Conservation (phyloP, 2,329 filamentous ascomycete genomes). For the Diplodia sapinea region DNA sequence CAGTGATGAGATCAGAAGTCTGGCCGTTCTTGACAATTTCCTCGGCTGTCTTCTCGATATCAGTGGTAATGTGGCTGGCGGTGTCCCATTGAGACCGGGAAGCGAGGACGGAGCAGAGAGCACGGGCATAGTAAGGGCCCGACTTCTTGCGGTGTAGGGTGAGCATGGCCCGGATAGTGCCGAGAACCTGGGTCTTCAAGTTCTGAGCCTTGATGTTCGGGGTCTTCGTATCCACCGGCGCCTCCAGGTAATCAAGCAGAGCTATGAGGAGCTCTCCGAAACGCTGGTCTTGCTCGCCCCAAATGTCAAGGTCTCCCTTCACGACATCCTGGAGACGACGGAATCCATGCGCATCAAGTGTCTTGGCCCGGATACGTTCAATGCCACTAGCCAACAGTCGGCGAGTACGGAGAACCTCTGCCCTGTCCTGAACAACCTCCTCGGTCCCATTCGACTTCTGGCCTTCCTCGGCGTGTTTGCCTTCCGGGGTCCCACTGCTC, state of each 20-base stretch:
- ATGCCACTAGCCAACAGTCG: slow-evolving; percentile 77
- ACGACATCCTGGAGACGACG: slow-evolving; percentile 77
- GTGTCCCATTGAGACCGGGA: slow-evolving; percentile 71
- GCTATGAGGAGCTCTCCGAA: slow-evolving; percentile 71
- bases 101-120: slow-evolving; percentile 69
- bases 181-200: slow-evolving; percentile 74
- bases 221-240: slow-evolving; percentile 56
- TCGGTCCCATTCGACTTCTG: slow-evolving; percentile 30
- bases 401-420: slow-evolving; percentile 52
- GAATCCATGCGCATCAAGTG: slow-evolving; percentile 82
- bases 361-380: slow-evolving; percentile 70
- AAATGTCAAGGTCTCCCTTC: slow-evolving; percentile 67
- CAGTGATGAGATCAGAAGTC: slow-evolving; percentile 57
- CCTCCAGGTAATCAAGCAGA: slow-evolving; percentile 74
- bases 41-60: slow-evolving; percentile 74
- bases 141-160: slow-evolving; percentile 52
- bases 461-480: slow-evolving; percentile 39
- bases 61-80: slow-evolving; percentile 73
- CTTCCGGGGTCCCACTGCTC: slow-evolving; percentile 40
- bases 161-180: slow-evolving; percentile 74
- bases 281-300: slow-evolving; percentile 70
- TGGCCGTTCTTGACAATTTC: slow-evolving; percentile 73
- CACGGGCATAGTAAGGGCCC: slow-evolving; percentile 67
- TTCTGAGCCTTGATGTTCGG: slow-evolving; percentile 71
- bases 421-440: slow-evolving; percentile 46